A percentile compares a stretch with the other conserved stretches of the same genome.
Conservation (phyloP, 1,284 basidiomycete species). For the Ceratobasidium sp. region DNA sequence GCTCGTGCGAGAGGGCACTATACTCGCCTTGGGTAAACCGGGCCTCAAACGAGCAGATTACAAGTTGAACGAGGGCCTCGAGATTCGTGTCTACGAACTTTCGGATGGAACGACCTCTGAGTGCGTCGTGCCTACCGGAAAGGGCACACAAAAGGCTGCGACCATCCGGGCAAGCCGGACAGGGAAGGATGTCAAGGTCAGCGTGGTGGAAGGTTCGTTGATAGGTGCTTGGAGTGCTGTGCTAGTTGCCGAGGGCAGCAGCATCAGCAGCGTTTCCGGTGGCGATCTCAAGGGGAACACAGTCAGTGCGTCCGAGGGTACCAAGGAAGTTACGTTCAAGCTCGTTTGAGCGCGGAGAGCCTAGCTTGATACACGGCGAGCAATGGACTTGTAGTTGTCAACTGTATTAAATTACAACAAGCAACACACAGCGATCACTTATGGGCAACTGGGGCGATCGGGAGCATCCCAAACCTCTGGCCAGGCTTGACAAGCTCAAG, state of each 20-base stretch:
- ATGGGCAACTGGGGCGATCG: conserved; percentile 53
- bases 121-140: conserved; percentile 62
- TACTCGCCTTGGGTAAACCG: conserved; percentile 69
- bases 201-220: conserved; percentile 46
- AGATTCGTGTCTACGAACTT: conserved; percentile 68
- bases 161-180: conserved; percentile 48
- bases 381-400: conserved; percentile 4
- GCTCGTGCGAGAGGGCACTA: conserved; percentile 71
- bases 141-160: conserved; percentile 53
- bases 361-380: not conserved
- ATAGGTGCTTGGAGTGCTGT: conserved; percentile 44
- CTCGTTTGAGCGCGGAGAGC: conserved; percentile 4
- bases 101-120: conserved; percentile 62
- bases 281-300: conserved; percentile 33
- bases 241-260: conserved; percentile 22
- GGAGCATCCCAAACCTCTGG: conserved; percentile 64
- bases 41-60: conserved; percentile 75
- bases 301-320: conserved; percentile 33
- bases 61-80: conserved; percentile 66
- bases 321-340: conserved; percentile 37
- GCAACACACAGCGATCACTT: conserved; percentile 19
- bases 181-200: conserved; percentile 49
- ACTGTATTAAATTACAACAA: conserved; percentile 11
- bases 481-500: conserved; percentile 69
- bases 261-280: conserved; percentile 19